Evolutionary conservation across 768 basidiomycete species (phyloP), one percentile per base, ranked within the genome.

Genomic region (Suillus spraguei): DNA sequence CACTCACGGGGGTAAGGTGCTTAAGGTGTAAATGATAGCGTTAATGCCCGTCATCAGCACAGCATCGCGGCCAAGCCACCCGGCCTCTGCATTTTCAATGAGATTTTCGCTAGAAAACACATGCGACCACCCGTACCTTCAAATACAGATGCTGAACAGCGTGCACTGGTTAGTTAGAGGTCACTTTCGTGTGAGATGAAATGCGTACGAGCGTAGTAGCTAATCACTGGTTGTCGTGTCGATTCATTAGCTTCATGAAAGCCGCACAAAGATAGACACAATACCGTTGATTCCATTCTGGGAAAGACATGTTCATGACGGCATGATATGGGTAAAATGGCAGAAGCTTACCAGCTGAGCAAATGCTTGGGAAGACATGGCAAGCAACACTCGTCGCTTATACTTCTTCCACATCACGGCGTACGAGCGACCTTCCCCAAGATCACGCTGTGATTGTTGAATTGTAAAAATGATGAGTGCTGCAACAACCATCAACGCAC

Each of bases 11-110:
- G 93, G 93, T 46, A 96, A 76, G 5, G 94, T 92, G 70, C 88
- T 90, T 14, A 91, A 77, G 28, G 93, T 70, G 67, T 94, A 94
- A 64, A 94, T 89, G 60, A 92, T 80, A 8, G 90, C 87, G 70
- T 97, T 98, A 71, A 97, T 91, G 2, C 95, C 96, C 14, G 95
- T 94, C 96, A 98, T 98, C 32, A 98, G 81, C 65, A 98, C 86
- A 14, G 96, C 96, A 70, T 96, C 87, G 46, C 96, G 85, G 16
- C 96, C 96, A 60, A 95, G 83, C 95, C 95, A 98, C 62, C 96
- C 96, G 60, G 96, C 96, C 82, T 90, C 94, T 95, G 72, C 56
- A 44, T 63, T 63, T 55, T 71, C 62, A 71, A 11, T 41, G 38
- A 36, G 32, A 1, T 50, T 35, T 28, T 20, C 2, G 20, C 8